Base-by-base conservation (phyloP, 2,329 filamentous ascomycete genomes). In the Hymenoscyphus occultus region DNA sequence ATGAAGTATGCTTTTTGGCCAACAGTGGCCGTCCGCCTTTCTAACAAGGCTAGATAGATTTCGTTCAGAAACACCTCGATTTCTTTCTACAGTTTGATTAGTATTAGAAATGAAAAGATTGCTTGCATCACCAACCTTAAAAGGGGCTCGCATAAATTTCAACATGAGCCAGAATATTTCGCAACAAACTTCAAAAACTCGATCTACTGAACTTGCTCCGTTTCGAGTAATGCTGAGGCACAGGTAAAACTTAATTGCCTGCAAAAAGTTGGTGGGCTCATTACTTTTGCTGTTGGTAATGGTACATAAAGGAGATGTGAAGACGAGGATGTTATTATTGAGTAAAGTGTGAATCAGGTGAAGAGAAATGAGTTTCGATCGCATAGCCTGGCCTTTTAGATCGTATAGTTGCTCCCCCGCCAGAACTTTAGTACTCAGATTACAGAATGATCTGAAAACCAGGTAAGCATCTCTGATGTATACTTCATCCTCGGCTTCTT, bases 91-190 rank as follows among this genome's bases (percentile, higher is more conserved):
- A 62, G 51, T 35, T n/a, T 64, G 59, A 57, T 67, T 61, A 71
- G 57, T n/a, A 48, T 14, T 56, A 2, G 5, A 48, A n/a, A 40
- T 56, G 9, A 2, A 22, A 54, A 12, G 4, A 59, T 22, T 13
- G 13, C 16, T 35, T 9, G 1, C 9, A 28, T 45, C 13, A 78
- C 83, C 66, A 74, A 90, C 90, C 88, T 99, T 99, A 78, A 99
- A 90, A 68, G 93, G 90, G 2, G 95, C 90, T 67, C 96, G 87
- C 86, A 99, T 90, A 72, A 92, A 90, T 76, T 96, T 96, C 56
- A 97, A 80, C 89, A 97, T 97, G 65, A 98, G 83, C 93, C 93
- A 99, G 76, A 99, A 99, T 39, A 98, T 96, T 77, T 99, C 95
- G 73, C 91, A 93, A 76, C 92, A 94, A 54, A 98, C 92, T 74